Evolutionary conservation across 768 basidiomycete genomes (phyloP), one percentile per base, ranked within the genome.

Genomic region (Pholiota molesta): DNA sequence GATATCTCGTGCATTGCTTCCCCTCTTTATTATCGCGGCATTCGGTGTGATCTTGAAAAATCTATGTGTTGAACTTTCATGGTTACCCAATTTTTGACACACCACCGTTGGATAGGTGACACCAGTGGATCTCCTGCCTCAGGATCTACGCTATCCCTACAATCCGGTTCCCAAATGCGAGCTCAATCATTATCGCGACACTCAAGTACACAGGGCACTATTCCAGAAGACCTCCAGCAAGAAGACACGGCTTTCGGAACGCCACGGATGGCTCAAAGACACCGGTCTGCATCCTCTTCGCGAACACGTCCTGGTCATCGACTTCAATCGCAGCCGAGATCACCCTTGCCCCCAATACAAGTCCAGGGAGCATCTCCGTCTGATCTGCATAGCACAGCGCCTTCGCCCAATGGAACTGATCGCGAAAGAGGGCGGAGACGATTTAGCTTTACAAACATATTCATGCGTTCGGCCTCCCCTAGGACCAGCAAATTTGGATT

Each of bases 401-500:
- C 47, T 49, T 49, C 47, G 19, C 47, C 47, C 23, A 49, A 13
- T 14, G 47, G 47, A 13, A 26, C 23, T 49, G 47, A 49, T 14
- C 19, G 11, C 16, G 60, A 65, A 52, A 40, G 65, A 56, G 59
- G 60, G 33, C 60, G 65, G 55, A 65, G 59, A 53, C 80, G 83
- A 5, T 87, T 88, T 68, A 84, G 79, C 51, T 72, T 90, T 7
- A 77, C 82, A 13, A 79, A 78, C 7, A 79, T 88, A 29, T 81
- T 85, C 1, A 83, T 78, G 35, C 79, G 84, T 29, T 83, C 86
- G 5, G 74, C 71, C 26, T 85, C 87, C 0, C 77, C 79, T 10
- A 72, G 63, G 57, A 60, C 60, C 49, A 62, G 49, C 31, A 53
- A 59, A 39, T 61, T 60, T 51, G 49, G 62, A 26, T 29, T 60